Base-by-base conservation (phyloP, 257 asterid species). In the Nicotiana sylvestris region DNA sequence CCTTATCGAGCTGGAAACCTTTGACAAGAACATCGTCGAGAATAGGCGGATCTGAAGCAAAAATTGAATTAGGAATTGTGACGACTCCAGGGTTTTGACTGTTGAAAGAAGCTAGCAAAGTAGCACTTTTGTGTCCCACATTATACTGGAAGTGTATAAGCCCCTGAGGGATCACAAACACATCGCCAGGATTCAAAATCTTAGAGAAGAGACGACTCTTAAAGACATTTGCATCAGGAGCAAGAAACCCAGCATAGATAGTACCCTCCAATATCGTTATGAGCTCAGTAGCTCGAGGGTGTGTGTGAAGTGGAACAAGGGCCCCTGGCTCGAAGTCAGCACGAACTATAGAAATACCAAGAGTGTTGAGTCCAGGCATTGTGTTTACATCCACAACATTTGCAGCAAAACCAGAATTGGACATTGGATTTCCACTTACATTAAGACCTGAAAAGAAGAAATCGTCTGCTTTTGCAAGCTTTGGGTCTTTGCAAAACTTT, bases 311-410 rank as follows among this genome's bases (percentile, higher is more conserved):
- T 49, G 83, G 78, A 25, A 18, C 2, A 9, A 66, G 77, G 11
- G 55, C 58, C 53, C 37, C 53, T 21, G 83, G 78, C 27, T 46
- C 35, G 17, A 64, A 81, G 29, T 81, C 83, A 49, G 6, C 30
- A 5, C 83, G 83, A 46, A 81, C 30, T 35, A 81, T 49, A 30
- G 83, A 65, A 35, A 81, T 68, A 18, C 78, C 77, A 21, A 65
- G 78, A 32, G 78, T 81, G 66, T 81, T 81, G 66, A 81, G 78
- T 29, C 83, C 83, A 27, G 83, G 83, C 49, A 81, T 66, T 2
- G 5, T 43, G 77, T 39, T 81, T 27, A 66, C 76, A 32, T 68
- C 74, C 39, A 56, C 83, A 17, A 33, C 39, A 16, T 68, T 80
- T 15, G 3, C 74, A 13, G 83, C 62, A 27, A 70, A 81, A 32